Conservation (phyloP, 202 grass and related monocot genomes). For the Cymbopogon flexuosus region DNA sequence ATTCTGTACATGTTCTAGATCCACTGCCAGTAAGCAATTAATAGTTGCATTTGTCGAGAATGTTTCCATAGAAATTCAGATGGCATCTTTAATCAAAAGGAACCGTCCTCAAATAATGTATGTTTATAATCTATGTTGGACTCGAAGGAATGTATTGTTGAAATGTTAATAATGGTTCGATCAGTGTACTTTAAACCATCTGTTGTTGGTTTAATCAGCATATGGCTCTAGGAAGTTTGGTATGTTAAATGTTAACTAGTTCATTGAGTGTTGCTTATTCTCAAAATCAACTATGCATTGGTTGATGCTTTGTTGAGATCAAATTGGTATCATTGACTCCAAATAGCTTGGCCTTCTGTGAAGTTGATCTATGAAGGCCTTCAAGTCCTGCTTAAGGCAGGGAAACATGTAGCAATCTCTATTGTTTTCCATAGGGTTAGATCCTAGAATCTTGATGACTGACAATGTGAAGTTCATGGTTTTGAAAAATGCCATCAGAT, state of each 20-base stretch:
- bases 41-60: not conserved
- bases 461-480: not conserved
- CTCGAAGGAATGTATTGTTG: not conserved
- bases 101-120: too few species aligned
- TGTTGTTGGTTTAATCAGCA: slow-evolving; percentile 22
- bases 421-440: not conserved
- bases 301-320: not conserved
- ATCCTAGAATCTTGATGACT: not conserved
- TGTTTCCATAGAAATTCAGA: not conserved
- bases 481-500: not conserved
- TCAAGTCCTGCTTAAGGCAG: not conserved
- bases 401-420: not conserved
- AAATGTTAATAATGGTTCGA: not conserved
- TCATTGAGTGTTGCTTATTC: not conserved
- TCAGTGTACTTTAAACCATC: not conserved
- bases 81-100: not conserved
- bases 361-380: slow-evolving; percentile 3
- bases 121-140: not conserved
- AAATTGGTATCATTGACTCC: not conserved
- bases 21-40: not conserved
- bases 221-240: not conserved
- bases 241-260: not conserved
- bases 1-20: not conserved
- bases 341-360: not conserved
- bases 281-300: not conserved